These are phyloP conservation scores for Suhomyces guaymorum DNA, from an alignment of 1,139 yeast species.

Conservation along the genomic window DNA sequence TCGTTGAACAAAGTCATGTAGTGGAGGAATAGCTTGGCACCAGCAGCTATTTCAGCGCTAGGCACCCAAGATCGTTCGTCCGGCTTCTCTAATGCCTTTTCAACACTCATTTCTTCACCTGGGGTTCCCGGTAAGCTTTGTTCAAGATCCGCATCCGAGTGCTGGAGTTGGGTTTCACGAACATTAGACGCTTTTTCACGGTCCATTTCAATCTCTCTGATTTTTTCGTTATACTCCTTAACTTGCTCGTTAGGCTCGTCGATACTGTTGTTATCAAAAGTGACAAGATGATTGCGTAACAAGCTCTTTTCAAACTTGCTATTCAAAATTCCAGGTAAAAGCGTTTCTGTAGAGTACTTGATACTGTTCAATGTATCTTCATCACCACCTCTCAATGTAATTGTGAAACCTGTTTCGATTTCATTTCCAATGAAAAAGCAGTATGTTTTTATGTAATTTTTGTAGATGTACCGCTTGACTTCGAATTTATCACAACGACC, in stretches of 20 bases:
- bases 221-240: slow-evolving; percentile 8
- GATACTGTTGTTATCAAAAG: slow-evolving; percentile 9
- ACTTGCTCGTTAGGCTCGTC: slow-evolving; percentile 11
- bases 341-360: slow-evolving; percentile 77
- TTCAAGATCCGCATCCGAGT: background rate
- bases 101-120: background rate
- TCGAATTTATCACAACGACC: slow-evolving; percentile 77
- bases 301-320: slow-evolving; percentile 79
- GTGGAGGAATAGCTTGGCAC: slow-evolving; percentile 24
- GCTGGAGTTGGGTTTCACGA: background rate
- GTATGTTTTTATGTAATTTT: slow-evolving; percentile 64
- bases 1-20: slow-evolving; percentile 53
- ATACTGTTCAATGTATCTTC: slow-evolving; percentile 60
- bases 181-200: background rate
- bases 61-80: background rate
- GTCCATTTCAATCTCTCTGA: slow-evolving; percentile 11
- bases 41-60: slow-evolving; percentile 3
- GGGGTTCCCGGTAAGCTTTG: background rate
- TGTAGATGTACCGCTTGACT: slow-evolving; percentile 62
- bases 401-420: slow-evolving; percentile 74
- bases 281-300: slow-evolving; percentile 60
- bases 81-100: background rate
- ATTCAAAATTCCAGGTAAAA: slow-evolving; percentile 76
- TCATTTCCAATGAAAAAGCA: slow-evolving; percentile 79
- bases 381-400: slow-evolving; percentile 76